Base-by-base conservation (phyloP, 2,329 filamentous ascomycete genomes). In the Neofusicoccum parvum region DNA sequence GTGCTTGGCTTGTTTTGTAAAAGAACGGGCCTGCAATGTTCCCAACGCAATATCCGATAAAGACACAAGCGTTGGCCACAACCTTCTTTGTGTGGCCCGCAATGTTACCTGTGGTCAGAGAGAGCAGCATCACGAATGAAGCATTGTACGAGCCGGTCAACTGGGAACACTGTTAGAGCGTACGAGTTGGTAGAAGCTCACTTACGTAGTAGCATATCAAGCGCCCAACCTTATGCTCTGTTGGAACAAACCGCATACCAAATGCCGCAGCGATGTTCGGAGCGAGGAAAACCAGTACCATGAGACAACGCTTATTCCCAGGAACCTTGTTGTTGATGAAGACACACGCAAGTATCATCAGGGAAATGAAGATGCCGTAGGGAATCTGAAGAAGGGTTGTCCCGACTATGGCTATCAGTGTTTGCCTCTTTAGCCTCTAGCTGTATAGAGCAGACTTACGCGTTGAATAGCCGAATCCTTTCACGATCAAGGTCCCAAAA, bases 41-140 rank as follows among this genome's bases (percentile, higher is more conserved):
- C 1, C 75, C 76, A 0, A 75, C 49, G 41, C 74, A 79, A 59
- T 77, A 86, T 0, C 81, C 81, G 5, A 84, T 75, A 49, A 85
- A 80, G 0, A 83, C 74, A 12, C 82, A 73, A 1, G 83, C 73
- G 20, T 83, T 83, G 1, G 76, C 72, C 0, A 82, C 83, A 0
- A 74, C 74, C 56, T 82, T 78, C 50, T 80, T 80, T 0, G 78
- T 80, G 34, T 80, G 75, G 0, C 78, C 69, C 0, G 78, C 75
- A 1, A 74, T 76, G 64, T 78, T 79, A 46, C 73, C 72, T 3
- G 69, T 68, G 20, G 67, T 66, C 1, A 75, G 12, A 36, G 65
- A 49, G 11, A 74, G 66, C 9, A 59, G 23, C 2, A 77, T 67
- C 27, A 75, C 72, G 41, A 75, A 74, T 0, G 73, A 71, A 4